These are phyloP conservation scores for Globisporangium lucens DNA, from an alignment of 352 stramenopile species.

Conservation along the genomic window DNA sequence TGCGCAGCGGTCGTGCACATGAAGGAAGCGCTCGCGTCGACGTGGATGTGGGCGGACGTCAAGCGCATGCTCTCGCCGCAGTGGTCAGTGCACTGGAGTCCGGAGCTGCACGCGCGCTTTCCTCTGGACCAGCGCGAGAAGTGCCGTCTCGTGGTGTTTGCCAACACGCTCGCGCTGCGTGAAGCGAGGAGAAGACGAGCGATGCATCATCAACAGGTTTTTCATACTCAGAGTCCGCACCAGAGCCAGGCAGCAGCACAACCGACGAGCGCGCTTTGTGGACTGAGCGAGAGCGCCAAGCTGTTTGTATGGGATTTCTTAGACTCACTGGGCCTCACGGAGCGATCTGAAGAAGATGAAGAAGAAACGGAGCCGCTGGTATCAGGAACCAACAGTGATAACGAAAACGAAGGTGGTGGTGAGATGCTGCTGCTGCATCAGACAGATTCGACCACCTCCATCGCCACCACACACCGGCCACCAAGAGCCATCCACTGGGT, in stretches of 20 bases:
- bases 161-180: conserved; percentile 39
- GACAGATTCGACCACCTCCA: background rate
- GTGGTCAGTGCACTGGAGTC: conserved; percentile 65
- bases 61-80: conserved; percentile 41
- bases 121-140: conserved; percentile 50
- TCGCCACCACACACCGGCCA: background rate
- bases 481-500: conserved; percentile 29
- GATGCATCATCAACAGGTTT: background rate
- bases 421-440: background rate
- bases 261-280: background rate
- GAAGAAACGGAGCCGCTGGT: background rate
- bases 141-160: conserved; percentile 49
- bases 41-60: conserved; percentile 40
- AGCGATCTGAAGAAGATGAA: background rate
- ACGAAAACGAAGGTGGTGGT: background rate
- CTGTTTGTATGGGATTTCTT: background rate
- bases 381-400: background rate
- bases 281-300: background rate
- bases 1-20: conserved; percentile 27
- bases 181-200: background rate
- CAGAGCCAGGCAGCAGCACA: background rate
- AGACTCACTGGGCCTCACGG: background rate
- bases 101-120: conserved; percentile 46
- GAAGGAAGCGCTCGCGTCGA: conserved; percentile 16
- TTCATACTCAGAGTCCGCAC: background rate